A percentile compares a stretch with the other conserved stretches of the same genome.
phyloP scores from a whole-genome alignment of 441 rosid species.

The Jatropha podagrica region DNA sequence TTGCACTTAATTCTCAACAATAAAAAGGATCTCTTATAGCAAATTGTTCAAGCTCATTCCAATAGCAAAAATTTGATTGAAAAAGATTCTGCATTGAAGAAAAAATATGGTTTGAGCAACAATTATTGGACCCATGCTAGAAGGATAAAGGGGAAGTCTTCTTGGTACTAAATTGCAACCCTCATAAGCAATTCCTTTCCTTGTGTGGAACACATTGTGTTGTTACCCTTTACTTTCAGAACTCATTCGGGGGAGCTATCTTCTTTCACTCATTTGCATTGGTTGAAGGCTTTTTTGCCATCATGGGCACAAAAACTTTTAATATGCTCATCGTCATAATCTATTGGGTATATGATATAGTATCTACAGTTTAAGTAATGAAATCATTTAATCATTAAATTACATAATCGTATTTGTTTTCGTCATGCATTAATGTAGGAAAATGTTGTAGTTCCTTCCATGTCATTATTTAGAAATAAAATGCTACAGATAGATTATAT shows the following conservation, averaged over 20 bases:
- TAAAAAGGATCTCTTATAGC: not conserved
- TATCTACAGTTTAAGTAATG: not conserved
- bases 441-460: not conserved
- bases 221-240: not conserved
- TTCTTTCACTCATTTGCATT: not conserved
- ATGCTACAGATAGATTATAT: not conserved
- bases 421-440: not conserved
- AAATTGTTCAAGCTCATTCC: not conserved
- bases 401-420: not conserved
- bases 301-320: not conserved
- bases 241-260: not conserved
- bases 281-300: not conserved
- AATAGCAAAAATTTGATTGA: not conserved
- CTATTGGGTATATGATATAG: not conserved
- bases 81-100: not conserved
- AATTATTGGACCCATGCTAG: not conserved
- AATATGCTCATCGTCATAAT: too few species aligned
- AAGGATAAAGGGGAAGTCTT: not conserved
- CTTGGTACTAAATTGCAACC: not conserved
- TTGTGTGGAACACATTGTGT: not conserved
- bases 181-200: not conserved
- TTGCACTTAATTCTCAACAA: not conserved
- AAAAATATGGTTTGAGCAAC: not conserved
- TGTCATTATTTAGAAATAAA: not conserved
- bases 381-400: not conserved